Evolutionary conservation across 2,329 filamentous ascomycete species (phyloP), one percentile per base, ranked within the genome.

Genomic region (Sporothrix inflata): DNA sequence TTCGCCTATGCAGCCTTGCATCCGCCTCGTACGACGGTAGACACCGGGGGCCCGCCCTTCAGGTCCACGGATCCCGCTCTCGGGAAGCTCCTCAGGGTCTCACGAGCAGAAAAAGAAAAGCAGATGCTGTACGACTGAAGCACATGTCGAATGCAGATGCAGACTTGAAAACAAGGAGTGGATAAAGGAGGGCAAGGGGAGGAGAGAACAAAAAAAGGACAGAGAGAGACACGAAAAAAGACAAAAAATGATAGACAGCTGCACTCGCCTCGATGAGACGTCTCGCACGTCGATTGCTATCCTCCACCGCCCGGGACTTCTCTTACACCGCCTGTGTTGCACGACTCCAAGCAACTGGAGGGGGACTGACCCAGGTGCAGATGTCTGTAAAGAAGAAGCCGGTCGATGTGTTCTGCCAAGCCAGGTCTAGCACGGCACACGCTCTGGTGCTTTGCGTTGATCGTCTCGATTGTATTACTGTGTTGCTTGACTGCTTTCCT

Each of bases 1-100:
- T n/a, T 67, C 65, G 27, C 19, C 49, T 57, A 42, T 42, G 49
- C n/a, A 60, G 67, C 67, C 67, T 69, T 60, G 67, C 51, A 69
- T 57, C 67, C 47, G 14, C 51, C 14, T 69, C 24, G 67, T 69
- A 38, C 38, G 21, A 69, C 67, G n/a, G 8, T 49, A 55, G 49
- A 68, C 65, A 40, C 47, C 47, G 65, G 27, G 45, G 30, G 30
- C 30, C 65, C 65, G 8, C 47, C 47, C 19, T 53, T 55, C n/a
- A 30, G n/a, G 66, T n/a, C 34, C 30, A 24, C 14, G n/a, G 6
- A 30, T 69, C 2, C 47, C 49, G 49, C 49, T 16, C 49, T 42
- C 47, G 30, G 63, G 53, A 42, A 24, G n/a, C 45, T 8, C 27
- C 47, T 27, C 47, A 7, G 24, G 51, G 38, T 60, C 67, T 47